Evolutionary conservation across 495 filamentous ascomycete species (phyloP).

Genomic region (Recurvomyces mirabilis): DNA sequence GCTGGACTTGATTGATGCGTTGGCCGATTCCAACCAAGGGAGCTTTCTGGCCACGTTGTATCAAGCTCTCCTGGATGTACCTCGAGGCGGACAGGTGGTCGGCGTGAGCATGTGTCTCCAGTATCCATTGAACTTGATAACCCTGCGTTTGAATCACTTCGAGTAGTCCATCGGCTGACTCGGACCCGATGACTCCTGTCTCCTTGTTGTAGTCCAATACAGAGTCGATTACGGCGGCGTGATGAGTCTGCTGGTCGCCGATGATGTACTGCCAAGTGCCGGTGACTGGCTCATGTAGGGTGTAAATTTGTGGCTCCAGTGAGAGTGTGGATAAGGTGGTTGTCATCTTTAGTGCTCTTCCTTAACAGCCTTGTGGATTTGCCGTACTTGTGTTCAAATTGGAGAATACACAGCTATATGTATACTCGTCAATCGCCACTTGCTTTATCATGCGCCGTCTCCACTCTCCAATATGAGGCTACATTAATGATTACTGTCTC

Average conservation of each 20-base stretch:
- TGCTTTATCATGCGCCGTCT: background rate
- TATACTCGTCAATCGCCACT: background rate
- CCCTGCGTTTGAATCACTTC: constrained; percentile 31
- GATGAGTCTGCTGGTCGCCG: constrained; percentile 36
- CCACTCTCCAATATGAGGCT: background rate
- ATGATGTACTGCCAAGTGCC: constrained; percentile 56
- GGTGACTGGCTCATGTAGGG: constrained; percentile 35
- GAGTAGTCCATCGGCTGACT: constrained; percentile 40
- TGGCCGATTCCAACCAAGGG: constrained; percentile 43
- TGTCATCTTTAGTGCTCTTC: background rate
- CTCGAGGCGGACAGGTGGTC: constrained; percentile 49
- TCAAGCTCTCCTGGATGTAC: constrained; percentile 42
- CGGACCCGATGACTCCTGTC: constrained; percentile 36
- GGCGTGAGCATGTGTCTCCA: constrained; percentile 53
- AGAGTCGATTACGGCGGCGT: constrained; percentile 47
- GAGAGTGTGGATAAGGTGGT: no score
- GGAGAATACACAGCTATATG: background rate
- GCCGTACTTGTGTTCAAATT: background rate
- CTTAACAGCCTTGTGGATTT: background rate
- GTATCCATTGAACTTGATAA: constrained; percentile 39
- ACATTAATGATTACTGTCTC: background rate
- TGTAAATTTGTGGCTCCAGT: constrained; percentile 27
- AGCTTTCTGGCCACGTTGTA: constrained; percentile 19
- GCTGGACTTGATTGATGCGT: constrained; percentile 43
- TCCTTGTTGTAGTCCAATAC: constrained; percentile 47